Conservation (phyloP, 1,284 basidiomycete species). For the Puccinia triticina region DNA sequence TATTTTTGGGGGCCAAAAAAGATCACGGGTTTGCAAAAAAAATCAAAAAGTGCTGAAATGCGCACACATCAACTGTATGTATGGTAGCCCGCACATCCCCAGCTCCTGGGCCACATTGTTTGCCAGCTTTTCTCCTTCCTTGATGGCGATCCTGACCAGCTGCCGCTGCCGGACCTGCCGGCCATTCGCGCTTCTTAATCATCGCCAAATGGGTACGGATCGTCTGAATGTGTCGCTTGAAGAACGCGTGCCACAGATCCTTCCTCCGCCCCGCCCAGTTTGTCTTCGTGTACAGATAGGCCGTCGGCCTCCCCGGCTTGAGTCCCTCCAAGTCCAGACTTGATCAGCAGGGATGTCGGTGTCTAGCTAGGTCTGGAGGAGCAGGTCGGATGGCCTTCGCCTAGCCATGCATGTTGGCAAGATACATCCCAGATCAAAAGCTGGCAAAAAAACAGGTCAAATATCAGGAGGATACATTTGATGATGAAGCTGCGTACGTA, state of each 20-base stretch:
- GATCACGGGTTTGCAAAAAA: no score
- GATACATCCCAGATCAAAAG: slow-evolving; percentile 46
- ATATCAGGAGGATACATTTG: no score
- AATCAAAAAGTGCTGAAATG: no score
- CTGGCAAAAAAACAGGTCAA: slow-evolving; percentile 17
- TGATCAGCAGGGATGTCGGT: slow-evolving; percentile 17
- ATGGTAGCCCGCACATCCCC: slow-evolving; percentile 15
- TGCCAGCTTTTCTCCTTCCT: slow-evolving; percentile 38
- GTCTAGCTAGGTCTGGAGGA: slow-evolving; percentile 9
- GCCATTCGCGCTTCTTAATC: slow-evolving; percentile 30
- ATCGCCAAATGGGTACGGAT: slow-evolving; percentile 38
- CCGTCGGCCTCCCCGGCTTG: slow-evolving; percentile 11
- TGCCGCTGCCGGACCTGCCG: slow-evolving; percentile 27
- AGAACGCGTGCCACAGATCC: slow-evolving; percentile 42
- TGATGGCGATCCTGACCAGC: slow-evolving; percentile 41
- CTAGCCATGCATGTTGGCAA: slow-evolving; percentile 48
- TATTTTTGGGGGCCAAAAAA: no score
- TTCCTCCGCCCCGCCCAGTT: slow-evolving; percentile 42
- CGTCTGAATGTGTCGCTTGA: slow-evolving; percentile 47
- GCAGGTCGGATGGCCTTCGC: slow-evolving; percentile 44
- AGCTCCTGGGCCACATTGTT: slow-evolving; percentile 43
- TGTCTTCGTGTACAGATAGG: slow-evolving; percentile 48
- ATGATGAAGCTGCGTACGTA: no score
- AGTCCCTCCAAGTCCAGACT: slow-evolving; percentile 30
- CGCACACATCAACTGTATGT: no score